A percentile compares a stretch with the other conserved stretches of the same genome.
phyloP scores from a whole-genome alignment of 2,329 filamentous ascomycete species.

The Exophiala sp. region DNA sequence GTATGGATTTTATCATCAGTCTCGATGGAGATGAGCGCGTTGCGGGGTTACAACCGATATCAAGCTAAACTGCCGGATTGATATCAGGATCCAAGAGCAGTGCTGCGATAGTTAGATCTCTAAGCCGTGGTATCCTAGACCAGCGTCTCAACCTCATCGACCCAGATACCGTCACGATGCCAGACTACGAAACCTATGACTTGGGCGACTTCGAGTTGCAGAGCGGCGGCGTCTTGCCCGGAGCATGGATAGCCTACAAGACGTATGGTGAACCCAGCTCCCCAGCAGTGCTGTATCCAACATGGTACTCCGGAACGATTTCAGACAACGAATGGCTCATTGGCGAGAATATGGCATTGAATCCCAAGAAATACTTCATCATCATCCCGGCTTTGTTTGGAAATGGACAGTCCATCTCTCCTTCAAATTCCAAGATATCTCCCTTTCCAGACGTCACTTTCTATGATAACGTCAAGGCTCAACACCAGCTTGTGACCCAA shows the following conservation, averaged over 20 bases:
- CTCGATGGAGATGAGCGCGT: conserved; percentile 8
- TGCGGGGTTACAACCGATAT: conserved; percentile 1
- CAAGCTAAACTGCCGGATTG: background rate
- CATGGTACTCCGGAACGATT: conserved; percentile 67
- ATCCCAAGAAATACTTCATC: conserved; percentile 61
- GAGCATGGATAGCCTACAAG: conserved; percentile 69
- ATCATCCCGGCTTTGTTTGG: conserved; percentile 64
- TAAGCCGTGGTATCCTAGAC: too few species aligned
- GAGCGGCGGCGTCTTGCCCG: conserved; percentile 55
- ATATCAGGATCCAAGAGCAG: too few species aligned
- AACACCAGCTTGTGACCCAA: conserved; percentile 60
- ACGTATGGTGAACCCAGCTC: conserved; percentile 59
- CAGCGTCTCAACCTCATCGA: background rate
- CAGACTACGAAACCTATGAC: conserved; percentile 48
- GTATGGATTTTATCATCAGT: background rate
- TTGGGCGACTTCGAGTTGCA: conserved; percentile 64
- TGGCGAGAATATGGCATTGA: conserved; percentile 58
- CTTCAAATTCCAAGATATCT: conserved; percentile 53
- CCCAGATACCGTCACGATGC: conserved; percentile 8
- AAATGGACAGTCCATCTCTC: conserved; percentile 62
- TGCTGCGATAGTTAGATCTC: too few species aligned
- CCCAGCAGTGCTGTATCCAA: conserved; percentile 68
- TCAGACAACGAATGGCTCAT: conserved; percentile 70
- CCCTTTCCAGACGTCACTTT: conserved; percentile 60
- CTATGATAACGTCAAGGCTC: conserved; percentile 64